Percentiles rank a stretch among this genome's conserved stretches.
Evolutionary conservation across 106 monocot species (phyloP).

Genomic region (Dendrobium officinale): DNA sequence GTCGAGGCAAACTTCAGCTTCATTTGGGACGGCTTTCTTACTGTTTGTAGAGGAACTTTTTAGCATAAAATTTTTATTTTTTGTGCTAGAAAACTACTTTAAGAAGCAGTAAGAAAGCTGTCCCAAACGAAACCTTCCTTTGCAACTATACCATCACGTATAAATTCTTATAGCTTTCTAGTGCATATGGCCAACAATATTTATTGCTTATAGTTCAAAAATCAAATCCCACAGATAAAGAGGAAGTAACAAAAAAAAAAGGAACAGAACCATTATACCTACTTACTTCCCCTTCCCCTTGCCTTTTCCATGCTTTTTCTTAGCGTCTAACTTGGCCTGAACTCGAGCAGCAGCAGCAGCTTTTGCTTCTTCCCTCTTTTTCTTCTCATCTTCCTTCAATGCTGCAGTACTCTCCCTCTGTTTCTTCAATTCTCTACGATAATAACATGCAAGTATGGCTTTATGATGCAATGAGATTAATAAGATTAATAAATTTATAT

Average conservation of each 20-base stretch:
- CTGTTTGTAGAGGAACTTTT: no score
- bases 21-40: no score
- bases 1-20: no score
- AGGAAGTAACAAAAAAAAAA: not conserved
- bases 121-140: no score
- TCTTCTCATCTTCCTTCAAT: conserved; percentile 83
- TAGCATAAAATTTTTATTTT: no score
- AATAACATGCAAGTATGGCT: not conserved
- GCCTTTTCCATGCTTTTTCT: conserved; percentile 85
- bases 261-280: conserved; percentile 9
- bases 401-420: conserved; percentile 79
- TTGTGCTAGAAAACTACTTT: no score
- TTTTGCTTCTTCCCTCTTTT: conserved; percentile 96
- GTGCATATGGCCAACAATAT: not conserved
- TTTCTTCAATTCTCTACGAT: conserved; percentile 83
- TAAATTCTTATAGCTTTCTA: no score
- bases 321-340: conserved; percentile 95
- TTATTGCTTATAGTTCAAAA: not conserved
- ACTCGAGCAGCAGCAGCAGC: conserved; percentile 89
- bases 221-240: not conserved
- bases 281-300: conserved; percentile 67
- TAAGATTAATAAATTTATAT: not conserved
- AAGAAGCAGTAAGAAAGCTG: no score
- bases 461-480: no score
- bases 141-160: no score